Evolutionary conservation across 306 rosid species (phyloP), one percentile per base, ranked within the genome.

Genomic region (Mucuna pruriens): DNA sequence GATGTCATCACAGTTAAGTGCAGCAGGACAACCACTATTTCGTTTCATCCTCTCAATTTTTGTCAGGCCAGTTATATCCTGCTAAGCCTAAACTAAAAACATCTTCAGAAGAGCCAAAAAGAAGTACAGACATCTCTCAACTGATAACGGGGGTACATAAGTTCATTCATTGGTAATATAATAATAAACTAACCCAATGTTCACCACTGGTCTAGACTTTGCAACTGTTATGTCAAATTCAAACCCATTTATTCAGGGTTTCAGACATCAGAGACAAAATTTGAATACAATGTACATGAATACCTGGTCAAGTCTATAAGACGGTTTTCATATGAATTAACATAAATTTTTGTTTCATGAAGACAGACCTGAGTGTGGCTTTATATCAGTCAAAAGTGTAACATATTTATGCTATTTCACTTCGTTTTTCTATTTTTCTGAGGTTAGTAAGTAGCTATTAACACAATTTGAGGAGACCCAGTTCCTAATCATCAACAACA

Each of bases 1-100:
- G 83, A 91, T 86, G 79, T 93, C 97, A 78, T 90, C 97, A 46
- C 90, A 85, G 75, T 80, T 82, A 63, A 93, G 86, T 38, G 83
- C 92, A 70, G 72, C 82, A 5, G 13, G 6, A 80, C 85, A 79
- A 52, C 83, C 82, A 68, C 84, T 79, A 77, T 83, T 33, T 1
- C 66, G 25, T 16, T 23, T 63, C 85, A 46, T 86, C 74, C 70
- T 90, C 87, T 23, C 85, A 58, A 73, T 74, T 84, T 61, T 63
- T 31, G 51, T 69, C 72, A 22, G 42, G 45, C 84, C 63, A 44
- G 81, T 80, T 78, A 74, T 34, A 80, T 62, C 84, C 85, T 74
- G 87, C 78, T 54, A 69, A 75, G 83, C 77, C 49, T 45, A 42
- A 44, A 36, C 83, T 54, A 71, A 39, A 16, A 62, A 16, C 51